Base-by-base conservation (phyloP, 2,329 filamentous ascomycete genomes). In the Trichoderma lentiforme region DNA sequence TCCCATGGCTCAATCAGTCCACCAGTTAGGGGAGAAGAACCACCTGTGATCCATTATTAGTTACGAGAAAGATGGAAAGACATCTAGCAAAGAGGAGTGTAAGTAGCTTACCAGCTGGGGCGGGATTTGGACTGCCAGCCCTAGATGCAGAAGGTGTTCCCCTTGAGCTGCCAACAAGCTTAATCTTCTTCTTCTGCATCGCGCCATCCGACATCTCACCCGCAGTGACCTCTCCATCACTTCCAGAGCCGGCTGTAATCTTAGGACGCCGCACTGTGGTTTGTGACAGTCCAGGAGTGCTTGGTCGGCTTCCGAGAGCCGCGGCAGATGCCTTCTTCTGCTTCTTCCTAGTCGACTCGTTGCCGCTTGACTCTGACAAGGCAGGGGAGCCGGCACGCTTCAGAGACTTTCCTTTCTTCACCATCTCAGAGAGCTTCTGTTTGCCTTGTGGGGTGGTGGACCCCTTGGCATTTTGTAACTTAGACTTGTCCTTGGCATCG, bases 301-400 rank as follows among this genome's bases (percentile, higher is more conserved):
- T 83, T 21, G 86, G 84, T 24, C 88, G 87, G 72, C 88, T 90
- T 68, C 83, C 84, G 2, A 84, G 80, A 15, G 86, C 86, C 18
- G 83, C 78, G 3, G 79, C 81, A 2, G 82, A 81, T 73, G 89
- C 87, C 79, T 92, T 92, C 83, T 91, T 93, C 79, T 92, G 89
- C 79, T 88, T 89, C 84, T 93, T 93, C 83, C 96, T 91, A 28
- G 91, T 89, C 0, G 93, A 95, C 80, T 98, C 95, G 76, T 95
- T 97, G 68, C 94, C 95, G 79, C 94, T 97, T 11, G 94, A 94
- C 79, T 98, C 95, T 2, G 94, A 98, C 36, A 93, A 86, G 74
- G 95, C 92, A 3, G 95, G 94, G 18, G 94, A 97, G 21, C 94
- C 94, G 36, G 93, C 88, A 34, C 95, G 91, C 83, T 98, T 98